Conservation (phyloP, 2,329 filamentous ascomycete genomes). For the Aspergillus aculeatus region DNA sequence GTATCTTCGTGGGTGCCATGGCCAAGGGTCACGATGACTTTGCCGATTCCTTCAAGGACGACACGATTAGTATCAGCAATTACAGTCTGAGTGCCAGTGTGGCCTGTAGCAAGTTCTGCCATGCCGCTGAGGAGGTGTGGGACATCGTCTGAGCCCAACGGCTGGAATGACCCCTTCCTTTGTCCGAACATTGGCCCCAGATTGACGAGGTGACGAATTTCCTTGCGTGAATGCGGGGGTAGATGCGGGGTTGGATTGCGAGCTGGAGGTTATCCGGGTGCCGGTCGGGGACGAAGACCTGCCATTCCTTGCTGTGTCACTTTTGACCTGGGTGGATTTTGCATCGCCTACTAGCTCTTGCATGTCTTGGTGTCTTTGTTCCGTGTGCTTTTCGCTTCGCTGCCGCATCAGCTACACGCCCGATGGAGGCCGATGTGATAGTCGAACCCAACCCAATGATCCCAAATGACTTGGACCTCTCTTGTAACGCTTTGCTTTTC, state of each 20-base stretch:
- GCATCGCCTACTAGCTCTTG: conserved; percentile 15
- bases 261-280: conserved; percentile 11
- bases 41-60: conserved; percentile 89
- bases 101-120: conserved; percentile 99
- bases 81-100: conserved; percentile 97
- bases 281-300: conserved; percentile 4
- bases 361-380: conserved; percentile 15
- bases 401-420: not conserved
- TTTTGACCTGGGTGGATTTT: conserved; percentile 8
- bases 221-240: conserved; percentile 21
- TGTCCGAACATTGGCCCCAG: conserved; percentile 13
- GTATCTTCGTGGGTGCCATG: conserved; percentile 98
- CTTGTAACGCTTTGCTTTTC: not conserved
- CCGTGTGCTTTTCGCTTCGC: conserved; percentile 8
- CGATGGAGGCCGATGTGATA: not conserved
- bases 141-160: conserved; percentile 69
- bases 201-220: conserved; percentile 33
- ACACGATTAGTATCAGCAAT: conserved; percentile 97
- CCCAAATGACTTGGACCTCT: conserved; percentile 1
- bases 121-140: conserved; percentile 96
- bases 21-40: conserved; percentile 96
- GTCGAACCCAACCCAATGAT: not conserved
- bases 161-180: conserved; percentile 5
- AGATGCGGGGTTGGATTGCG: conserved; percentile 8
- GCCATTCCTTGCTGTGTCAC: conserved; percentile 5